phyloP scores from a whole-genome alignment of 495 filamentous ascomycete genomes.

The Astrothelium subdiscretum region DNA sequence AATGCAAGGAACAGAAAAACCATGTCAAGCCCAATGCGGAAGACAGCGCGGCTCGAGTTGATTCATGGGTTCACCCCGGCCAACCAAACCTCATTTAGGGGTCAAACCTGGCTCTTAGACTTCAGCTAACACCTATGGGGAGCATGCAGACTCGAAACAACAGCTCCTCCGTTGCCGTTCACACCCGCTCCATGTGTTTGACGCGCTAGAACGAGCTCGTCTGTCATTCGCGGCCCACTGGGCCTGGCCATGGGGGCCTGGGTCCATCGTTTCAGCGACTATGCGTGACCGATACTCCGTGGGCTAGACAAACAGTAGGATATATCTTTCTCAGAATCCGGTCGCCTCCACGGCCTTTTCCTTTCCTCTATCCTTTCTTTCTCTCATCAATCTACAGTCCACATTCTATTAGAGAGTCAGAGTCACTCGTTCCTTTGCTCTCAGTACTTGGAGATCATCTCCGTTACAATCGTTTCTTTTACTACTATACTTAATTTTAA shows the following conservation, averaged over 20 bases:
- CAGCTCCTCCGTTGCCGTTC: neutral
- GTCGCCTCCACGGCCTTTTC: neutral
- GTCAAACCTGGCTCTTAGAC: neutral
- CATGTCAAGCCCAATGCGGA: neutral
- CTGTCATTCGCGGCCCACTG: neutral
- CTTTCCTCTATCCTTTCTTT: neutral
- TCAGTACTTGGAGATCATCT: slow-evolving; percentile 5
- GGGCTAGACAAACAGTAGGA: neutral
- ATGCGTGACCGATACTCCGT: neutral
- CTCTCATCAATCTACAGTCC: neutral
- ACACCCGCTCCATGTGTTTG: neutral
- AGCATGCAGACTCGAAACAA: neutral
- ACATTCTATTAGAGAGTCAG: slow-evolving; percentile 8
- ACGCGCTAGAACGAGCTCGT: neutral
- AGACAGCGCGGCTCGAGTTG: neutral
- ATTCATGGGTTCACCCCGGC: neutral
- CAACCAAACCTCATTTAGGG: neutral
- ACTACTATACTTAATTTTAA: neutral
- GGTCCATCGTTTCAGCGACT: neutral
- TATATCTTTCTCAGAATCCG: neutral
- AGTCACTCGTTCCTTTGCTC: slow-evolving; percentile 20
- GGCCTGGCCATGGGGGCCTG: neutral
- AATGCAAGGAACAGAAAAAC: neutral
- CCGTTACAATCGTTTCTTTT: slow-evolving; percentile 11
- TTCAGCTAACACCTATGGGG: neutral